Base-by-base conservation (phyloP, 345 rosid species). In the Populus tremula region DNA sequence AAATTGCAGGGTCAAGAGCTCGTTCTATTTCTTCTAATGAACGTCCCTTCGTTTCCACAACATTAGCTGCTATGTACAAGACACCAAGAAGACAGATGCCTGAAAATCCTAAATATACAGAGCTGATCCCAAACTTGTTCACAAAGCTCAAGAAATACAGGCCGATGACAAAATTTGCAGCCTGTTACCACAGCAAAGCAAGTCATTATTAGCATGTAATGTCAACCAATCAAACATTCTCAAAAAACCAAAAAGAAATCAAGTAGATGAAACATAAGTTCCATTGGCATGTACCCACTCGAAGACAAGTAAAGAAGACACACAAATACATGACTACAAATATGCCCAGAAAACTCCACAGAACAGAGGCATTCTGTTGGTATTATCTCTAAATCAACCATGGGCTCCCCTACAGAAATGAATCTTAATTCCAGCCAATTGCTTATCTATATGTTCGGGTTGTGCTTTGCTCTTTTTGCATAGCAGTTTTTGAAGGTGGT, bases 21-120 rank as follows among this genome's bases (percentile, higher is more conserved):
- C 82, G 94, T 87, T 96, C 99, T 68, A 96, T 94, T 79, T 96
- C 97, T 85, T 93, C 99, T 77, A 96, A 83, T 25, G 99, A 96
- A 27, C 97, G 84, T 61, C 99, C 99, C 88, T 96, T 96, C 1
- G 99, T 96, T 82, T 96, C 99, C 9, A 96, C 95, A 0, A 96
- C 93, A 43, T 92, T 91, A 64, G 89, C 86, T 13, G 89, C 86
- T 84, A 96, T 87, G 91, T 93, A 94, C 79, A 92, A 59, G 66
- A 92, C 94, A 0, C 97, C 98, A 67, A 94, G 94, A 68, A 96
- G 76, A 71, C 99, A 94, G 75, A 96, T 74, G 18, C 82, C 85
- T 0, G 99, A 84, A 31, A 94, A 94, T 80, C 98, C 98, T 83
- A 94, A 73, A 86, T 94, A 94, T 13, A 91, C 95, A n/a, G 88